These are phyloP conservation scores for Phytopythium litorale DNA, from an alignment of 352 stramenopile genomes.

Conservation along the genomic window DNA sequence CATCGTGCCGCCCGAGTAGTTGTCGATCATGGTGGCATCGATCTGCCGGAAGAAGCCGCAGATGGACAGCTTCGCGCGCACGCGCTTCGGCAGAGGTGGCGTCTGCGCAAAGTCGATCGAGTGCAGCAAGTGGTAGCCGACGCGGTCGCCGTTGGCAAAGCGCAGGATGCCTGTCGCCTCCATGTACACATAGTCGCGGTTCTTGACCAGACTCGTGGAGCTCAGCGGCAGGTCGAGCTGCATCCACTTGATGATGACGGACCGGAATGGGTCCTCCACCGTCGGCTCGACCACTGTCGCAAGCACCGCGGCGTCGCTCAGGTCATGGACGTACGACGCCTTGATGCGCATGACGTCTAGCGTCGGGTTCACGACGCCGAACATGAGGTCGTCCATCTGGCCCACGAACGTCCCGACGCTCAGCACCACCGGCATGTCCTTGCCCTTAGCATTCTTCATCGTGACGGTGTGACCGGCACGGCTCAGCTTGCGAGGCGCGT, in stretches of 20 bases:
- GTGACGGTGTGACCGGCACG: neutral
- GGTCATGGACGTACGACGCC: slow-evolving; percentile 37
- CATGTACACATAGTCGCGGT: slow-evolving; percentile 45
- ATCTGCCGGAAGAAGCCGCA: slow-evolving; percentile 54
- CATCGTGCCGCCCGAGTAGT: slow-evolving; percentile 33
- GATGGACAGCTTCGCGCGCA: slow-evolving; percentile 44
- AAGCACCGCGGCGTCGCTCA: slow-evolving; percentile 34
- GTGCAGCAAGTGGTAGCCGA: slow-evolving; percentile 23
- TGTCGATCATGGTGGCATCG: slow-evolving; percentile 31
- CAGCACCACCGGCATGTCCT: slow-evolving; percentile 15
- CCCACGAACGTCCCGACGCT: slow-evolving; percentile 25
- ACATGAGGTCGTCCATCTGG: slow-evolving; percentile 35
- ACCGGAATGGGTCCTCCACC: slow-evolving; percentile 45
- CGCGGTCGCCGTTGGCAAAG: slow-evolving; percentile 18
- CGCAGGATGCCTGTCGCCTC: slow-evolving; percentile 42
- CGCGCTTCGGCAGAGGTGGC: slow-evolving; percentile 16
- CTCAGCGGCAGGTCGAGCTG: slow-evolving; percentile 23
- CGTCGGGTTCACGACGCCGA: slow-evolving; percentile 27
- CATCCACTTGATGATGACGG: slow-evolving; percentile 33
- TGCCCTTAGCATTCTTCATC: neutral
- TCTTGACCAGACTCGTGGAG: slow-evolving; percentile 23
- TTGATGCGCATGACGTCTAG: slow-evolving; percentile 36
- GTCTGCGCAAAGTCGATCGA: slow-evolving; percentile 8
- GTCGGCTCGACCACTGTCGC: slow-evolving; percentile 37
- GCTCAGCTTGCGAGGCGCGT: slow-evolving; percentile 1